Evolutionary conservation across 805 yeast species (phyloP).

Genomic region (Candida nitratophila): DNA sequence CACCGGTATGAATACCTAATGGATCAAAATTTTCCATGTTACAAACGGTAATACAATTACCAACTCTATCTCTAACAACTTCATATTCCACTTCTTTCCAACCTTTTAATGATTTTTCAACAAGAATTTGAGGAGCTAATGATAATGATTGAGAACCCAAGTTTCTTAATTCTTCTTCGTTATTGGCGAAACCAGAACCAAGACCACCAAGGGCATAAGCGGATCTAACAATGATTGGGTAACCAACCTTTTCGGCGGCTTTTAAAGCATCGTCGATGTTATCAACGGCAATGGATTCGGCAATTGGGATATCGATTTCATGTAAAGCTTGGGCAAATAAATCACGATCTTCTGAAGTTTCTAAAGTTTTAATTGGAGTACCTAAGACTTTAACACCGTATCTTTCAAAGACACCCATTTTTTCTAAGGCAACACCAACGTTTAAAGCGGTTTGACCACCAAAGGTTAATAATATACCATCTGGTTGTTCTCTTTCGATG

Average conservation of each 20-base stretch:
- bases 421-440: conserved; percentile 91
- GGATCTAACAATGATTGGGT: conserved; percentile 95
- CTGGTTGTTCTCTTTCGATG: conserved; percentile 94
- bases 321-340: conserved; percentile 91
- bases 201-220: conserved; percentile 97
- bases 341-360: conserved; percentile 97
- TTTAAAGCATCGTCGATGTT: conserved; percentile 85
- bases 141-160: conserved; percentile 86
- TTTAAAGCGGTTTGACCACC: conserved; percentile 98
- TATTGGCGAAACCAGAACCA: conserved; percentile 94
- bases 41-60: conserved; percentile 97
- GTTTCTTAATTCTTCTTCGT: conserved; percentile 75
- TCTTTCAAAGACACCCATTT: conserved; percentile 88
- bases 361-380: conserved; percentile 93
- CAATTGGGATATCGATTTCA: conserved; percentile 93
- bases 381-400: conserved; percentile 93
- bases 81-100: conserved; percentile 99
- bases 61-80: conserved; percentile 94
- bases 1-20: conserved; percentile 97
- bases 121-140: conserved; percentile 89
- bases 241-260: conserved; percentile 87
- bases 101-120: conserved; percentile 94
- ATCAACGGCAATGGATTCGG: conserved; percentile 93
- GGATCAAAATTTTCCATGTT: conserved; percentile 99
- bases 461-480: conserved; percentile 90